Evolutionary conservation across 192 early-diverging fungal species (phyloP).

Genomic region (Backusella macrospora): DNA sequence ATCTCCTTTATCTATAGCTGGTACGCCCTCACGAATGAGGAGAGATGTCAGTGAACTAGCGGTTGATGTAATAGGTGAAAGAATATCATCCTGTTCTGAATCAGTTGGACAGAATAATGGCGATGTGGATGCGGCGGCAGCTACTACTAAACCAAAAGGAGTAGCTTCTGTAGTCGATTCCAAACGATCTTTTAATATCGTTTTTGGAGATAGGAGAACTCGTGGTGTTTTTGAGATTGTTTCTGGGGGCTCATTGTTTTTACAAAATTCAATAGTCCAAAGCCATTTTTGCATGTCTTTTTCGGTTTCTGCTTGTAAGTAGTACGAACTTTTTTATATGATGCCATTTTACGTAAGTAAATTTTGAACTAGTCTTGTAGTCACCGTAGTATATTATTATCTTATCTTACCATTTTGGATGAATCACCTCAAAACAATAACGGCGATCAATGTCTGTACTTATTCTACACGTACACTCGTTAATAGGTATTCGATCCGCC

Average conservation of each 20-base stretch:
- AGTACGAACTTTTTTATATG: slow-evolving; percentile 39
- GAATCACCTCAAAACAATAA: slow-evolving; percentile 73
- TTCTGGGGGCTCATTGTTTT: not conserved
- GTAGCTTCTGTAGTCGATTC: not conserved
- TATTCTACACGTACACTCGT: slow-evolving; percentile 56
- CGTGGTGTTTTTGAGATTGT: not conserved
- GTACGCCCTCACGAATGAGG: slow-evolving; percentile 19
- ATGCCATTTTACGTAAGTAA: not conserved
- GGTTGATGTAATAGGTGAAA: slow-evolving; percentile 2
- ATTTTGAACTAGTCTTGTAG: slow-evolving; percentile 16
- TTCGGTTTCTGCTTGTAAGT: slow-evolving; percentile 72
- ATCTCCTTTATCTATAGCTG: not conserved
- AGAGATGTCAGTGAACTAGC: slow-evolving; percentile 28
- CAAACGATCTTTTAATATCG: not conserved
- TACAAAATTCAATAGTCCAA: slow-evolving; percentile 20
- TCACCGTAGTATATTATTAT: not conserved
- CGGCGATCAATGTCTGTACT: slow-evolving; percentile 61
- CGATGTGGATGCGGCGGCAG: not conserved
- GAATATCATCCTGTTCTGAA: not conserved
- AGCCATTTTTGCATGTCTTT: slow-evolving; percentile 71
- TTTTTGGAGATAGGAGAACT: not conserved
- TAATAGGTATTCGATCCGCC: slow-evolving; percentile 57
- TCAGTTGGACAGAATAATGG: not conserved
- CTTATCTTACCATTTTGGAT: slow-evolving; percentile 57
- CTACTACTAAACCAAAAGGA: not conserved